Base-by-base conservation (phyloP, 768 basidiomycete genomes). In the Polyporus arcularius region DNA sequence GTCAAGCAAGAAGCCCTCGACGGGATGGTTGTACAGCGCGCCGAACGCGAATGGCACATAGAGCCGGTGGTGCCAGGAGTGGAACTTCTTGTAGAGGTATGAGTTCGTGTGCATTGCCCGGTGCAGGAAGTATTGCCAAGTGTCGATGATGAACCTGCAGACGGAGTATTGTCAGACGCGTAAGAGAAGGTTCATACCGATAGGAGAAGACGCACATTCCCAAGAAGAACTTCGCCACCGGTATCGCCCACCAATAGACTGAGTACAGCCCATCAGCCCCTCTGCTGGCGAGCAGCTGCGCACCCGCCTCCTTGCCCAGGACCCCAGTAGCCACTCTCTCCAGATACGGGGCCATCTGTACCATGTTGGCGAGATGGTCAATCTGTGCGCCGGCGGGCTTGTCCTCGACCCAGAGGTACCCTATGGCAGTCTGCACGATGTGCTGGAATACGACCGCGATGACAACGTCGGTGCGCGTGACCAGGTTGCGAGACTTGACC, bases 31-130 rank as follows among this genome's bases (percentile, higher is more conserved):
- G 81, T 99, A 99, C 4, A 98, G 79, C 18, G 97, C 90, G 16
- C 97, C 97, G 68, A 90, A 99, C 0, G 97, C 94, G 70, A 97
- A 98, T 1, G 97, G 96, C 7, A 96, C 94, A 72, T 98, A 96
- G 8, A 99, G 86, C 9, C 94, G 83, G 73, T 99, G 97, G 74
- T 99, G 97, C 75, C 89, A 88, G 0, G 93, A 94, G 74, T 99
- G 97, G 64, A 98, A 80, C 55, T 92, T 86, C 65, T 86, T 90
- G 78, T 96, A 99, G 35, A 98, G 80, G 75, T 84, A 98, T 65
- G 87, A 90, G 79, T 92, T 93, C 67, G 84, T 76, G 76, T 98
- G 97, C 89, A 97, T 93, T 45, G 79, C 74, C 41, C 96, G 93
- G 72, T 99, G 97, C 18, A 94, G 79, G 76, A 96, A 95, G 75